These are phyloP conservation scores for Cytospora schulzeri DNA, from an alignment of 2,329 filamentous ascomycete species.

Conservation along the genomic window DNA sequence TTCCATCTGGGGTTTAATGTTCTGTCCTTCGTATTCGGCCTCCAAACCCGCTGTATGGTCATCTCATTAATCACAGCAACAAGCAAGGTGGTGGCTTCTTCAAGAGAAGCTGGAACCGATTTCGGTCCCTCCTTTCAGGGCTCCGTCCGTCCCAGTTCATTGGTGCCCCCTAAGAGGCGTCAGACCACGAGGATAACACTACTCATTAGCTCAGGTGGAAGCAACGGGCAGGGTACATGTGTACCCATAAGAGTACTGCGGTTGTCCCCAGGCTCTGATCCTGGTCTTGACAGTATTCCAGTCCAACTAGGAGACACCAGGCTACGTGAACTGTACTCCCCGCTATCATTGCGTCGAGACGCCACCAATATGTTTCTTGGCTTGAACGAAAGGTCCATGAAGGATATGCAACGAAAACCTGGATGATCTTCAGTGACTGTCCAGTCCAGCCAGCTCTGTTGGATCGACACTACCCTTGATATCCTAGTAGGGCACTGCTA, in stretches of 20 bases:
- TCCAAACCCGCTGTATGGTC: not conserved
- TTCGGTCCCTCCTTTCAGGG: not conserved
- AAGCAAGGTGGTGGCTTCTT: not conserved
- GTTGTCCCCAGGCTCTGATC: not conserved
- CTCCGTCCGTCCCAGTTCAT: not conserved
- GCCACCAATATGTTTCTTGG: slow-evolving; percentile 11
- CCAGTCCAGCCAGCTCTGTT: slow-evolving; percentile 1
- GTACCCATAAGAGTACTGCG: slow-evolving; percentile 45
- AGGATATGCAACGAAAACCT: not conserved
- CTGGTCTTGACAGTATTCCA: not conserved
- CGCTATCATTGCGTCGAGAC: not conserved
- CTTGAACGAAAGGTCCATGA: slow-evolving; percentile 14
- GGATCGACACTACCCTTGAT: not conserved
- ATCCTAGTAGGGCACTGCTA: slow-evolving; percentile 1
- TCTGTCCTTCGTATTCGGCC: not conserved
- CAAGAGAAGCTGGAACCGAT: not conserved
- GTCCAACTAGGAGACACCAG: not conserved
- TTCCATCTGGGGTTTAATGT: not conserved
- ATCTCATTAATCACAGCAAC: not conserved
- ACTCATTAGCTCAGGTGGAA: slow-evolving; percentile 43
- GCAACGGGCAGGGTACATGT: slow-evolving; percentile 49
- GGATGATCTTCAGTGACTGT: not conserved
- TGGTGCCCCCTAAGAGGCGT: not conserved
- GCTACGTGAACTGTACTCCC: not conserved
- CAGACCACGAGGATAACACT: slow-evolving; percentile 42